Conservation (phyloP, 2,329 filamentous ascomycete genomes). For the Metarhizium robertsii region DNA sequence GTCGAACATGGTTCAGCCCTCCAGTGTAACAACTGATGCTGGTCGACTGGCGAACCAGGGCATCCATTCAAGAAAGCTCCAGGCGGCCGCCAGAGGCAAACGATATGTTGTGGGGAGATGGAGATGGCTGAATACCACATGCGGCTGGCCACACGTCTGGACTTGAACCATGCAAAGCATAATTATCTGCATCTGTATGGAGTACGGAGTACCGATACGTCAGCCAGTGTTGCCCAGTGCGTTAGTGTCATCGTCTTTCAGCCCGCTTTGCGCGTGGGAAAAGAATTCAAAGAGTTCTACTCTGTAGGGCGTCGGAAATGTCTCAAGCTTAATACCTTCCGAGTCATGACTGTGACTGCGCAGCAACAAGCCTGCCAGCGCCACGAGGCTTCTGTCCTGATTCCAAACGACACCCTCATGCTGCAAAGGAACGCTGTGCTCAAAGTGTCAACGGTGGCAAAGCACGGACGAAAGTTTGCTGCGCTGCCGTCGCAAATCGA, state of each 20-base stretch:
- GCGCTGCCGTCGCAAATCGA: background rate
- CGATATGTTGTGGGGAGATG: too few relatives aligned
- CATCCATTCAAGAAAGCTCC: too few relatives aligned
- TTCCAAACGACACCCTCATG: background rate
- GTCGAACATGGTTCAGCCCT: too few relatives aligned
- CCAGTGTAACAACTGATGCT: too few relatives aligned
- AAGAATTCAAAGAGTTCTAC: too few relatives aligned
- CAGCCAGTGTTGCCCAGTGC: background rate
- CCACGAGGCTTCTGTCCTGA: background rate
- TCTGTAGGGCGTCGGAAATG: too few relatives aligned
- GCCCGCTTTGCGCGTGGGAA: too few relatives aligned
- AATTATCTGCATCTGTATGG: background rate
- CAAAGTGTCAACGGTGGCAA: background rate
- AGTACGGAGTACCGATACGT: background rate
- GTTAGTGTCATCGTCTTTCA: background rate
- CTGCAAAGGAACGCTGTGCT: too few relatives aligned
- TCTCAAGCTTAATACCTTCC: background rate
- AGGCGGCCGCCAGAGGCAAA: too few relatives aligned
- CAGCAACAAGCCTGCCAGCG: background rate
- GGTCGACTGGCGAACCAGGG: too few relatives aligned
- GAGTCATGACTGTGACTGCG: background rate
- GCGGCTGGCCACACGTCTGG: too few relatives aligned
- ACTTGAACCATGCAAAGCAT: background rate
- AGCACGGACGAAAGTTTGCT: background rate
- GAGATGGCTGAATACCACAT: too few relatives aligned